Evolutionary conservation across 2,329 filamentous ascomycete species (phyloP).

Genomic region (Dendrostoma leiphaemia): DNA sequence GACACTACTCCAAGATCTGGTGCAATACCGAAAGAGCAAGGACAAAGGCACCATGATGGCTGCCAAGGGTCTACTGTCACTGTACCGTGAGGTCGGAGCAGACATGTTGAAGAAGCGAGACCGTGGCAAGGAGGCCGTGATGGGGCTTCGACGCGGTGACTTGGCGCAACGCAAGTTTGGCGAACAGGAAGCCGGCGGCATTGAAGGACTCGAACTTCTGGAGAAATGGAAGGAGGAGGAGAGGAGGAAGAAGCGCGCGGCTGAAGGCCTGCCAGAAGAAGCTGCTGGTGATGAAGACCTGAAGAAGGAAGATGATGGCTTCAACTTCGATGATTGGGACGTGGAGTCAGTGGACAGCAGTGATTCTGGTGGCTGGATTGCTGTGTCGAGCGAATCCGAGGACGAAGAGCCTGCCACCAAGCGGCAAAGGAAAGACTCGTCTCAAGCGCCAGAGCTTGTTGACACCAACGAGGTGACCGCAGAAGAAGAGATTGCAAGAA

Average conservation of each 20-base stretch:
- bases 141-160: constrained; percentile 73
- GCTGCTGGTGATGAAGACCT: constrained; percentile 61
- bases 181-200: constrained; percentile 74
- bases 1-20: constrained; percentile 90
- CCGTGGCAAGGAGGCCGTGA: constrained; percentile 85
- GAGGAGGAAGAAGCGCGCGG: constrained; percentile 67
- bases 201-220: constrained; percentile 88
- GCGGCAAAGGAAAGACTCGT: constrained; percentile 50
- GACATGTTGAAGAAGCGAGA: constrained; percentile 88
- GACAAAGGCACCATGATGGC: constrained; percentile 99
- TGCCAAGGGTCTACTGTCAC: constrained; percentile 81
- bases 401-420: constrained; percentile 69
- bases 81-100: constrained; percentile 89
- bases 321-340: constrained; percentile 64
- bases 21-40: constrained; percentile 95
- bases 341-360: constrained; percentile 57
- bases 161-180: constrained; percentile 77
- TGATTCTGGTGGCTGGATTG: constrained; percentile 88
- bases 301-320: constrained; percentile 60
- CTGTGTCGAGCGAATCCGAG: constrained; percentile 76
- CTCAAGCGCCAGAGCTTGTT: constrained; percentile 27
- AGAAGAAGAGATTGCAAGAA: constrained; percentile 45
- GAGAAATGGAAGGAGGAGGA: constrained; percentile 95
- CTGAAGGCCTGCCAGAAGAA: constrained; percentile 64
- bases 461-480: constrained; percentile 41